Conservation (phyloP, 2,329 filamentous ascomycete species). For the Clonostachys chloroleuca region DNA sequence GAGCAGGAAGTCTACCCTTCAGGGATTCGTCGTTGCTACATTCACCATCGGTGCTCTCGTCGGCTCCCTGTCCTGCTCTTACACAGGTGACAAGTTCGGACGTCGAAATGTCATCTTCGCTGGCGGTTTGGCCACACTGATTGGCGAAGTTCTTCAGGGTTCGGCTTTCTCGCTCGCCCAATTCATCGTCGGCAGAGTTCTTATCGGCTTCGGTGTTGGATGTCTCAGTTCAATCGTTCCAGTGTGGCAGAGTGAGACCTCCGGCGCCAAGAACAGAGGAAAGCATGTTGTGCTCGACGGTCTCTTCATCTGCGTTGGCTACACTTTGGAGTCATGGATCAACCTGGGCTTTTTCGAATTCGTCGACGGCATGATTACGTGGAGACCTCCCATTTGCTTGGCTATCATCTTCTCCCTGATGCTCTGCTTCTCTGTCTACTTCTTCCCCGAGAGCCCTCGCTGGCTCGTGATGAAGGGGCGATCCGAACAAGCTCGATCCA, state of each 20-base stretch:
- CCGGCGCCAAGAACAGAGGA: constrained; percentile 47
- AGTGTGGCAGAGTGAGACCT: constrained; percentile 48
- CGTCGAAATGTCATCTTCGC: constrained; percentile 51
- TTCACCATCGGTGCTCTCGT: constrained; percentile 56
- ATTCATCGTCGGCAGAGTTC: constrained; percentile 36
- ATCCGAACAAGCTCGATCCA: constrained; percentile 19
- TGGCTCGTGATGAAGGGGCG: constrained; percentile 27
- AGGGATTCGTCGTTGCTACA: constrained; percentile 36
- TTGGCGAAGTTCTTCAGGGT: constrained; percentile 52
- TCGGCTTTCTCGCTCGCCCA: constrained; percentile 34
- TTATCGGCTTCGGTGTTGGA: constrained; percentile 49
- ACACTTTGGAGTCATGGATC: constrained; percentile 36
- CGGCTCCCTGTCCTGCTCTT: constrained; percentile 33
- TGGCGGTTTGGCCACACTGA: constrained; percentile 40
- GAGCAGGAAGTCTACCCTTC: constrained; percentile 37
- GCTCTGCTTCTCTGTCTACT: constrained; percentile 23
- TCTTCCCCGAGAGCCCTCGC: constrained; percentile 26
- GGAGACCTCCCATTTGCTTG: constrained; percentile 27
- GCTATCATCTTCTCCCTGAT: constrained; percentile 21
- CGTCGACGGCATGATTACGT: constrained; percentile 16
- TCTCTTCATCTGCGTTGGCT: constrained; percentile 39
- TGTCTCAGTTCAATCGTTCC: constrained; percentile 46
- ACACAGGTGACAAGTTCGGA: constrained; percentile 53
- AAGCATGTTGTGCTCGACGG: constrained; percentile 39
- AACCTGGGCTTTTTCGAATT: constrained; percentile 34